Conservation (phyloP, 2,329 filamentous ascomycete species). For the Aspergillus pseudoglaucus region DNA sequence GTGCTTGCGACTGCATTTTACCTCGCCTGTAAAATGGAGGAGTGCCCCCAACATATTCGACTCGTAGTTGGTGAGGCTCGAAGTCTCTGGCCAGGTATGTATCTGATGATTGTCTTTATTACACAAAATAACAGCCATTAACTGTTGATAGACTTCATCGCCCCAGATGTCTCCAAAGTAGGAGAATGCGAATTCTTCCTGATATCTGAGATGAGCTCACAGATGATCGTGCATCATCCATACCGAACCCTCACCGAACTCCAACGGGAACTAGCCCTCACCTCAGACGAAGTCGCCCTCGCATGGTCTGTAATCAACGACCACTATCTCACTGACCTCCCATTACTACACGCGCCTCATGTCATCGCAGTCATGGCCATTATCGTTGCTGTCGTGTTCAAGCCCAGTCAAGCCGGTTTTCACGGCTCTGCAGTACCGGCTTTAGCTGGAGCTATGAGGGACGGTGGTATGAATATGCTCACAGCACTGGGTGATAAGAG, state of each 20-base stretch:
- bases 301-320: conserved; percentile 85
- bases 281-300: conserved; percentile 69
- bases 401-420: conserved; percentile 50
- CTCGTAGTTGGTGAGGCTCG: conserved; percentile 82
- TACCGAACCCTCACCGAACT: conserved; percentile 74
- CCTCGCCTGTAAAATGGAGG: conserved; percentile 95
- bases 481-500: conserved; percentile 27
- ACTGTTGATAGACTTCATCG: conserved; percentile 54
- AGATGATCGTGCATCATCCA: conserved; percentile 84
- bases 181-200: conserved; percentile 92
- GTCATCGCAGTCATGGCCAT: conserved; percentile 81
- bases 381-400: conserved; percentile 74
- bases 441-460: conserved; percentile 29
- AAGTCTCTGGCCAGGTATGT: conserved; percentile 67
- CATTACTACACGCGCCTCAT: conserved; percentile 77
- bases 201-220: conserved; percentile 84
- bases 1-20: conserved; percentile 91
- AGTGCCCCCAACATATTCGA: conserved; percentile 91
- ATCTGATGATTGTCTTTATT: not conserved
- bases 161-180: conserved; percentile 71
- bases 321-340: conserved; percentile 86
- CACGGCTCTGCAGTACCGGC: conserved; percentile 26
- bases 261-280: conserved; percentile 62
- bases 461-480: conserved; percentile 30
- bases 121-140: conserved; percentile 4